A percentile compares a stretch with the other conserved stretches of the same genome.
phyloP scores from a whole-genome alignment of 371 early-diverging fungal species.

The Batrachochytrium dendrobatidis region DNA sequence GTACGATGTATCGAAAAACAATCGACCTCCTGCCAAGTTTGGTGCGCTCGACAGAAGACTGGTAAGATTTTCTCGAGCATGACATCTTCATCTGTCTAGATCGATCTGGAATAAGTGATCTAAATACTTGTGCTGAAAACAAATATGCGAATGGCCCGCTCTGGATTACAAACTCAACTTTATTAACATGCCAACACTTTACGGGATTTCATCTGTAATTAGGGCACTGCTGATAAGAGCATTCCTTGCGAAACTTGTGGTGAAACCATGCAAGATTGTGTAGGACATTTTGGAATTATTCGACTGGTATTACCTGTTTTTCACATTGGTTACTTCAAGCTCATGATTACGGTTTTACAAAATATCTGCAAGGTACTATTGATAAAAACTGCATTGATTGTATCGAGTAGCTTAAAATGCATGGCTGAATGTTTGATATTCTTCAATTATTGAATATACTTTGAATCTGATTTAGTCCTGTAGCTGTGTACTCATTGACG shows the following conservation, averaged over 20 bases:
- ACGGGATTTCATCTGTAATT: slow-evolving; percentile 1
- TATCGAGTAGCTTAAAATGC: no score
- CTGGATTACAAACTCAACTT: neutral
- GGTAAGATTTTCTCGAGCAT: slow-evolving; percentile 37
- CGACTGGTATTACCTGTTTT: slow-evolving; percentile 95
- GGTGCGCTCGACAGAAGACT: slow-evolving; percentile 88
- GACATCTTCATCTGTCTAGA: neutral
- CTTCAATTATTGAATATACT: no score
- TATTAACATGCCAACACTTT: neutral
- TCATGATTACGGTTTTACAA: slow-evolving; percentile 84
- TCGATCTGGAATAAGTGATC: no score
- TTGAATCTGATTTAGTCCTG: slow-evolving; percentile 66
- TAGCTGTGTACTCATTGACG: slow-evolving; percentile 78
- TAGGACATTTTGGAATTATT: slow-evolving; percentile 98
- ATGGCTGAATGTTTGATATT: no score
- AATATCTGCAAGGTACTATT: slow-evolving; percentile 88
- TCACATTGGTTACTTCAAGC: slow-evolving; percentile 95
- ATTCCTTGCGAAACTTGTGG: slow-evolving; percentile 90
- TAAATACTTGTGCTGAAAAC: no score
- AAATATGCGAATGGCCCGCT: neutral
- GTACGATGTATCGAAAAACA: slow-evolving; percentile 55
- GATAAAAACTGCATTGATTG: no score
- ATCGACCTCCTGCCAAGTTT: slow-evolving; percentile 67
- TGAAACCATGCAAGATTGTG: slow-evolving; percentile 82
- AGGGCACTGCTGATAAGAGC: slow-evolving; percentile 86